Base-by-base conservation (phyloP, 2,329 filamentous ascomycete genomes). In the Penicillium frequentans region DNA sequence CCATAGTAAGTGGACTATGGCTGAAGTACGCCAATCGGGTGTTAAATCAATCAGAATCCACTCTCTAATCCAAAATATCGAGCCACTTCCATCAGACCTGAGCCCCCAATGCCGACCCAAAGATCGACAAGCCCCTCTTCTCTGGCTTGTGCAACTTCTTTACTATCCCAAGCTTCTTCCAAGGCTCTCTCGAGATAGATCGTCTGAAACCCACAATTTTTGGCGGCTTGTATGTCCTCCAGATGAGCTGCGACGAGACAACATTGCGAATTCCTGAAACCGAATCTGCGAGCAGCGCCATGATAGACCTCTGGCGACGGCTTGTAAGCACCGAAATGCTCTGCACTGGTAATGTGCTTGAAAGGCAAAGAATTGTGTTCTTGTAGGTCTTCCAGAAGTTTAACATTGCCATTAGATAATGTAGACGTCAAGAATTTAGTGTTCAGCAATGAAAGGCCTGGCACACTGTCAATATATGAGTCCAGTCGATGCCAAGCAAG, bases 241-340 rank as follows among this genome's bases (percentile, higher is more conserved):
- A 93, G 75, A 74, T 92, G 90, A 29, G 89, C 86, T 16, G 90
- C 90, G 24, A 93, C 87, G 83, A 93, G 86, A 35, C 85, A 88
- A 52, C 90, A 86, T 68, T 91, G 79, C 7, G 72, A 71, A 0
- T 85, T 82, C 59, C 79, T 63, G 33, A 86, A 60, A 0, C 81
- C 83, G 53, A 92, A 73, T 64, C 77, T 79, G 57, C 78, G 73
- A 3, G 79, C 87, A 1, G 87, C 89, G 11, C 89, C 88, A 7
- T 84, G 78, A 68, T 93, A 93, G 1, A 86, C 85, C 50, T 73
- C 78, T 23, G 83, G 82, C 59, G 83, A 80, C 1, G 90, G 89
- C 77, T 93, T 93, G 72, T 92, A 93, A 0, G 84, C 84, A 54
- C 79, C 76, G 68, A 91, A 91, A 63, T 86, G 82, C 71, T 89